Evolutionary conservation across 2,329 filamentous ascomycete species (phyloP).

Genomic region (Colletotrichum sp.): DNA sequence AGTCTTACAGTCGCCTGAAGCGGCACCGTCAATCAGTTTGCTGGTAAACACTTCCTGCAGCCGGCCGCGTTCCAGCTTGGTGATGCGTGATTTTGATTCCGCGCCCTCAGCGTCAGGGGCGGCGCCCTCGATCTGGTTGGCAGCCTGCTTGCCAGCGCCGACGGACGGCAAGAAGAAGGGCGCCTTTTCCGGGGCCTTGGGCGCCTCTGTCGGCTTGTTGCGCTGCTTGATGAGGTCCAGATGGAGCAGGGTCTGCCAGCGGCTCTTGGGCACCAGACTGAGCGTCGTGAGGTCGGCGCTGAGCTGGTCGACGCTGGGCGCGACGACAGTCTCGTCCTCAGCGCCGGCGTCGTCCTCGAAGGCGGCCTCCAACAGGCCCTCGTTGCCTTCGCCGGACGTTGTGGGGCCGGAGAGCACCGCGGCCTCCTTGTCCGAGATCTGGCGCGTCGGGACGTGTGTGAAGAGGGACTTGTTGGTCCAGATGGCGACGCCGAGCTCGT

Average conservation of each 20-base stretch:
- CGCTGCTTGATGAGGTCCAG: slow-evolving; percentile 91
- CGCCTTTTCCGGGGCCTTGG: slow-evolving; percentile 90
- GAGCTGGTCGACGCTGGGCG: slow-evolving; percentile 75
- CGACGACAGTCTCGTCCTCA: slow-evolving; percentile 58
- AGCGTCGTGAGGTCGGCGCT: slow-evolving; percentile 84
- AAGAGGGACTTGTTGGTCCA: slow-evolving; percentile 97
- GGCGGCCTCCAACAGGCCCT: slow-evolving; percentile 77
- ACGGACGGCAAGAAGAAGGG: slow-evolving; percentile 91
- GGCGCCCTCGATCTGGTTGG: slow-evolving; percentile 19
- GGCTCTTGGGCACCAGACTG: slow-evolving; percentile 85
- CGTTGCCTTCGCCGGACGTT: slow-evolving; percentile 81
- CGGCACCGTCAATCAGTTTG: slow-evolving; percentile 58
- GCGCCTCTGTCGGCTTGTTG: slow-evolving; percentile 92
- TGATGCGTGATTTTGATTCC: slow-evolving; percentile 65
- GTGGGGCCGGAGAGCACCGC: slow-evolving; percentile 71
- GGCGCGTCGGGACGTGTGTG: slow-evolving; percentile 83
- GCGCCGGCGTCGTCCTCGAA: slow-evolving; percentile 62
- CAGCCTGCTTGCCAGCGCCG: slow-evolving; percentile 36
- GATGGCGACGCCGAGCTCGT: slow-evolving; percentile 85
- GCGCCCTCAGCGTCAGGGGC: slow-evolving; percentile 39
- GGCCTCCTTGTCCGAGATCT: slow-evolving; percentile 81
- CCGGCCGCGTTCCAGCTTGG: slow-evolving; percentile 65
- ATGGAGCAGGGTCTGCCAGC: slow-evolving; percentile 94
- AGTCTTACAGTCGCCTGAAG: slow-evolving; percentile 65
- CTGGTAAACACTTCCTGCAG: slow-evolving; percentile 64